Base-by-base conservation (phyloP, 148 eudicot genomes). In the Vaccinium myrtillus region DNA sequence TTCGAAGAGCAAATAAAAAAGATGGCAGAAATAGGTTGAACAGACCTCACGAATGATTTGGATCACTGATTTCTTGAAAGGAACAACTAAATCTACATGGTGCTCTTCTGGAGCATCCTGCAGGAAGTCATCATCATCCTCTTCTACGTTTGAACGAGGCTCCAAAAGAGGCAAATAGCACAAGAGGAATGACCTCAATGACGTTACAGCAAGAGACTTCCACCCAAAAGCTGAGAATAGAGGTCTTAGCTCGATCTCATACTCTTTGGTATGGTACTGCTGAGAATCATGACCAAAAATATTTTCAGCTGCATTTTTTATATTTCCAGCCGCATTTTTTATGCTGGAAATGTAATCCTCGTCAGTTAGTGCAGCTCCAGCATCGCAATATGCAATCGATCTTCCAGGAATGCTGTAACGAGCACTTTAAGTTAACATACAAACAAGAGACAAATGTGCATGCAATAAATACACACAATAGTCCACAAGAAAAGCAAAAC, bases 41-140 rank as follows among this genome's bases (percentile, higher is more conserved):
- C 92, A 50, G 81, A 93, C 98, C 93, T 95, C 99, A 61, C 98
- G 95, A 77, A 87, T 46, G 54, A 94, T 93, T 90, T 97, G 99
- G 79, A 88, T 91, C 73, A 95, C 90, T 46, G 98, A 93, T 85
- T 92, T 93, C 87, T 94, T 91, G 86, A 95, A 92, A 32, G 98
- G 99, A 84, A 89, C 89, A 85, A 95, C 91, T 83, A 95, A 90
- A 91, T 97, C 99, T 39, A 91, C 83, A 84, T 53, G 91, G 8
- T 84, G 84, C 10, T 85, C 87, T 81, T 88, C 91, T 19, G 87
- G 27, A 83, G 85, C 48, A 61, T 94, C 95, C 81, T 85, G 89
- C 70, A 94, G 86, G 87, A 92, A 96, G 80, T 91, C 92, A n/a
- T 97, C 93, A 59, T 94, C 96, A 80, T 97, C 98, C 3, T 95